A percentile compares a stretch with the other conserved stretches of the same genome.
Conservation (phyloP, 2,329 filamentous ascomycete genomes). For the Epicoccum nigrum region DNA sequence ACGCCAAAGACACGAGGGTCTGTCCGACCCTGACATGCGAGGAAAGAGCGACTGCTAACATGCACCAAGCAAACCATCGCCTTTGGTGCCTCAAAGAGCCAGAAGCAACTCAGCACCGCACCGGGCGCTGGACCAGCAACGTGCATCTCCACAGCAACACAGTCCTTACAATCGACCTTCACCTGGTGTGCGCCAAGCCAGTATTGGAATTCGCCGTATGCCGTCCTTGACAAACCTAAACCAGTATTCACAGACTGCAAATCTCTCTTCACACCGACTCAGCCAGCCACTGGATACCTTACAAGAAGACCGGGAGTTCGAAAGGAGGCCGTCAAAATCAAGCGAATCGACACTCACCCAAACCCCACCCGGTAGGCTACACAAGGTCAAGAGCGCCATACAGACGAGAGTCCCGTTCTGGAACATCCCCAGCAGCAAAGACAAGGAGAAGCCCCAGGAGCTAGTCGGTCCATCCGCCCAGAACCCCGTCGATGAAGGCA, state of each 20-base stretch:
- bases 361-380: slow-evolving; percentile 28
- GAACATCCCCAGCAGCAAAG: slow-evolving; percentile 24
- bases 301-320: slow-evolving; percentile 36
- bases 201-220: slow-evolving; percentile 45
- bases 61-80: slow-evolving; percentile 19
- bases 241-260: slow-evolving; percentile 26
- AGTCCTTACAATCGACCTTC: slow-evolving; percentile 30
- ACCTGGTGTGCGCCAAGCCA: slow-evolving; percentile 38
- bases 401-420: slow-evolving; percentile 37
- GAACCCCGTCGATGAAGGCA: slow-evolving; percentile 5
- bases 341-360: slow-evolving; percentile 25
- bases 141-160: slow-evolving; percentile 24
- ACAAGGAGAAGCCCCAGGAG: slow-evolving; percentile 9
- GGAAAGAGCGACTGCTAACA: slow-evolving; percentile 26
- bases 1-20: slow-evolving; percentile 32
- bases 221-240: slow-evolving; percentile 35
- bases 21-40: not conserved
- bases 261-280: slow-evolving; percentile 30
- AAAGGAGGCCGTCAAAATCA: slow-evolving; percentile 26
- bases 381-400: slow-evolving; percentile 38
- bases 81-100: slow-evolving; percentile 23
- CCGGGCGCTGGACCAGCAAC: slow-evolving; percentile 10
- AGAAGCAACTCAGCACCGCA: slow-evolving; percentile 39
- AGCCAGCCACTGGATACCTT: slow-evolving; percentile 37
- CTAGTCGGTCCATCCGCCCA: slow-evolving; percentile 4